Conservation (phyloP, 2,329 filamentous ascomycete species). For the Monosporascus sp. region DNA sequence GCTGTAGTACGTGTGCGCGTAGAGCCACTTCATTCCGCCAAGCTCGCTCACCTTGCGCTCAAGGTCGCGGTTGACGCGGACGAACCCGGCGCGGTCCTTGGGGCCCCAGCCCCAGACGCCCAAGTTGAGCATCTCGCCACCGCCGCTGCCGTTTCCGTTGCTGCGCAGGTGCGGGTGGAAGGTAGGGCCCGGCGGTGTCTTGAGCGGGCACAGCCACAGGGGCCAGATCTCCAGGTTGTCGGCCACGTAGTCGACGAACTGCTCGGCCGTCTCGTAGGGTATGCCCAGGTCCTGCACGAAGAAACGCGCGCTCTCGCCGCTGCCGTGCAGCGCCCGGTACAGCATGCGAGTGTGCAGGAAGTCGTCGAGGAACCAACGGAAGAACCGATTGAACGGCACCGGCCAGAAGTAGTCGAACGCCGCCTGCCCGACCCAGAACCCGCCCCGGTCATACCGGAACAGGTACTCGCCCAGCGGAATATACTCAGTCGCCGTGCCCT, state of each 20-base stretch:
- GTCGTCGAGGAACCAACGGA: constrained; percentile 65
- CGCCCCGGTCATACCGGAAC: constrained; percentile 71
- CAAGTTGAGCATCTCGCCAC: constrained; percentile 50
- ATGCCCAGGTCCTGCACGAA: constrained; percentile 64
- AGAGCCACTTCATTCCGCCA: constrained; percentile 80
- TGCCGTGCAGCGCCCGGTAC: constrained; percentile 66
- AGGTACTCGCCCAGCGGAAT: constrained; percentile 68
- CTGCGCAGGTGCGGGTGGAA: constrained; percentile 49
- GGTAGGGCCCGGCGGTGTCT: constrained; percentile 42
- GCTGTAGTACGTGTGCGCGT: constrained; percentile 81
- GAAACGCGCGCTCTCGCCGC: constrained; percentile 58
- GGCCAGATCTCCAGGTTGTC: constrained; percentile 51
- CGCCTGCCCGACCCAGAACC: constrained; percentile 66
- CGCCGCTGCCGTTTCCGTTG: constrained; percentile 7
- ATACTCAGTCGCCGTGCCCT: constrained; percentile 40
- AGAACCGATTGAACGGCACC: constrained; percentile 60
- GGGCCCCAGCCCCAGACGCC: constrained; percentile 80
- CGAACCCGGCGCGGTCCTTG: constrained; percentile 50
- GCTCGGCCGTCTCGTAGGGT: constrained; percentile 46
- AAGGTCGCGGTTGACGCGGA: constrained; percentile 63
- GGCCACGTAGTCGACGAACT: constrained; percentile 52
- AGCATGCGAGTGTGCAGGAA: constrained; percentile 71
- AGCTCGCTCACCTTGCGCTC: constrained; percentile 65
- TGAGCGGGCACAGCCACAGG: constrained; percentile 54
- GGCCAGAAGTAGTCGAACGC: constrained; percentile 63